Evolutionary conservation across 2,329 filamentous ascomycete species (phyloP).

Genomic region (Colletotrichum echinochloae): DNA sequence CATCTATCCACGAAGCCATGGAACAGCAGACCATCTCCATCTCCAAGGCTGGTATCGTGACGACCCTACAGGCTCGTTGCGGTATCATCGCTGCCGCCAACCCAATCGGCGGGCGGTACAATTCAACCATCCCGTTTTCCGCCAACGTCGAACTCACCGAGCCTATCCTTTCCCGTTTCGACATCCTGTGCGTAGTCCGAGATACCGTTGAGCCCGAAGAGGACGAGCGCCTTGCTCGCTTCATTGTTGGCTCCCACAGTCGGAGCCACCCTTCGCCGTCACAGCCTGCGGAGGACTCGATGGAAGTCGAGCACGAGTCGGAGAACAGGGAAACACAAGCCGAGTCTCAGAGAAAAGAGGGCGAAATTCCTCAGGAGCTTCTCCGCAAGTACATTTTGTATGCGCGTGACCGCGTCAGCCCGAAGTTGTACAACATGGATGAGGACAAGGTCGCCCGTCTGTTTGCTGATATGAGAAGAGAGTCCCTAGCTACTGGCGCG

Average conservation of each 20-base stretch:
- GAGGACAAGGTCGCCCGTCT: slow-evolving; percentile 95
- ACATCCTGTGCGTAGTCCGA: slow-evolving; percentile 94
- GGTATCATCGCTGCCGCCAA: slow-evolving; percentile 97
- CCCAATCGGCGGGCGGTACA: slow-evolving; percentile 95
- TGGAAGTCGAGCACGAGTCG: slow-evolving; percentile 73
- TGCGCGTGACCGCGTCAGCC: slow-evolving; percentile 86
- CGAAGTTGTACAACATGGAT: slow-evolving; percentile 97
- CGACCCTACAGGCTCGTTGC: slow-evolving; percentile 93
- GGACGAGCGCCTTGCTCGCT: slow-evolving; percentile 92
- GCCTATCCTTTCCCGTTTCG: slow-evolving; percentile 97
- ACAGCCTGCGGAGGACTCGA: slow-evolving; percentile 63
- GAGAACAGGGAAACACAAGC: slow-evolving; percentile 55
- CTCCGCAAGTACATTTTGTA: slow-evolving; percentile 98
- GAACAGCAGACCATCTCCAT: slow-evolving; percentile 99
- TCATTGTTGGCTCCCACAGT: slow-evolving; percentile 94
- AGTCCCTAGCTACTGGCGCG: slow-evolving; percentile 91
- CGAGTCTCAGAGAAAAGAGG: slow-evolving; percentile 56
- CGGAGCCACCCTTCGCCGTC: slow-evolving; percentile 79
- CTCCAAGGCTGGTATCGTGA: slow-evolving; percentile 98
- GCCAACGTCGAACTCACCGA: slow-evolving; percentile 97
- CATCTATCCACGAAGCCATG: slow-evolving; percentile 99
- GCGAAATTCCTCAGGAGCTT: slow-evolving; percentile 89
- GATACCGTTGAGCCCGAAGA: slow-evolving; percentile 94
- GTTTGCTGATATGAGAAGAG: slow-evolving; percentile 95
- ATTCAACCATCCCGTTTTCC: slow-evolving; percentile 94